Evolutionary conservation across 2,329 filamentous ascomycete genomes (phyloP).

Genomic region (Fragosphaeria purpurea): DNA sequence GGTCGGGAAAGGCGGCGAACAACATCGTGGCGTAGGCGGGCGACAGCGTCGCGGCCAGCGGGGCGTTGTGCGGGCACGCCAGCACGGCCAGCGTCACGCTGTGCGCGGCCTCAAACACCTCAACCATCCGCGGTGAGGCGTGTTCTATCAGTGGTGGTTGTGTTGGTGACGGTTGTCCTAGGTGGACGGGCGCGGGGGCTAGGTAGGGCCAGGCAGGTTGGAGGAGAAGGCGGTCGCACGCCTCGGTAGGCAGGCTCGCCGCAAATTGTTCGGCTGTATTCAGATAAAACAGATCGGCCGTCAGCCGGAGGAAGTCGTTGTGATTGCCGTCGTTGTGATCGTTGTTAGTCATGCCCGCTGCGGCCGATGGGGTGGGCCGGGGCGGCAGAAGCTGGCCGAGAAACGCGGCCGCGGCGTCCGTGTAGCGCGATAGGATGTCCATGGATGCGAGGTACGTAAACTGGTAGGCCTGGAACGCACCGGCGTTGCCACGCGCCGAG

Average conservation of each 20-base stretch:
- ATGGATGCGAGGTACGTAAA: constrained; percentile 77
- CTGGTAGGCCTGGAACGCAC: constrained; percentile 70
- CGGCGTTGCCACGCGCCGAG: constrained; percentile 61
- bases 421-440: constrained; percentile 68
- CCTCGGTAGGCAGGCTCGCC: constrained; percentile 52
- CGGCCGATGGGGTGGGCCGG: constrained; percentile 25
- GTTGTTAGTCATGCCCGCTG: neutral
- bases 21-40: constrained; percentile 78
- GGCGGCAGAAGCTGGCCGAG: constrained; percentile 47
- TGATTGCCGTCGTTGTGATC: constrained; percentile 32
- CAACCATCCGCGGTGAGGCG: constrained; percentile 35
- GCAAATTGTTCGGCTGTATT: constrained; percentile 80
- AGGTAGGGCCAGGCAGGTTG: constrained; percentile 68
- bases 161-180: too few relatives aligned
- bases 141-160: constrained; percentile 16
- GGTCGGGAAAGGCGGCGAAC: constrained; percentile 67
- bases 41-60: constrained; percentile 59
- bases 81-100: constrained; percentile 71
- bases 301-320: constrained; percentile 52
- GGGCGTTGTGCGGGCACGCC: constrained; percentile 66
- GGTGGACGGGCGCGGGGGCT: constrained; percentile 21
- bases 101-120: constrained; percentile 81
- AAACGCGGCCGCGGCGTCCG: constrained; percentile 55
- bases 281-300: constrained; percentile 70
- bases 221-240: constrained; percentile 64